phyloP scores from a whole-genome alignment of 495 filamentous ascomycete genomes.

The Talaromyces ruber region DNA sequence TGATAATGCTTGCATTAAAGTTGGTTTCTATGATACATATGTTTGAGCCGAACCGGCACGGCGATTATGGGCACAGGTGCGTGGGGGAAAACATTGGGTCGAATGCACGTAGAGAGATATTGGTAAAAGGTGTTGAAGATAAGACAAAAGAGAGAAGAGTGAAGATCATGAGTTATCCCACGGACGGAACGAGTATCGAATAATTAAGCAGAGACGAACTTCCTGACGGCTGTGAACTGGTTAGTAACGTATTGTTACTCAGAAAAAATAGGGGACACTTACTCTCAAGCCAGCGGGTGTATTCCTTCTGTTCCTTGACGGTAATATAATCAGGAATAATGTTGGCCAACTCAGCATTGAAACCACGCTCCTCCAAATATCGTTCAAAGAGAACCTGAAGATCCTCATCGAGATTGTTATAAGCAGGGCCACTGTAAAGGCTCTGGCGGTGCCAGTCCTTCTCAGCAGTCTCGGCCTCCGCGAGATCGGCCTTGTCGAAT shows the following conservation, averaged over 20 bases:
- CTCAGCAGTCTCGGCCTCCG: conserved; percentile 55
- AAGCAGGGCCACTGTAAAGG: conserved; percentile 86
- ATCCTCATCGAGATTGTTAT: conserved; percentile 91
- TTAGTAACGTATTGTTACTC: background rate
- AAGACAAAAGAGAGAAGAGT: background rate
- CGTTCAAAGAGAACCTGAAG: conserved; percentile 85
- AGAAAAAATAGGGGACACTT: conserved; percentile 18
- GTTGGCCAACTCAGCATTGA: conserved; percentile 77
- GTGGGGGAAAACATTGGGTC: too few relatives aligned
- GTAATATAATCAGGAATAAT: conserved; percentile 97
- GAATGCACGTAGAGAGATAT: background rate
- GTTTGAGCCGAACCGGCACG: background rate
- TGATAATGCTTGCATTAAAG: conserved; percentile 26
- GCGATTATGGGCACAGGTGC: background rate
- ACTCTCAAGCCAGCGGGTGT: conserved; percentile 81
- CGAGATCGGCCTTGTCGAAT: conserved; percentile 65
- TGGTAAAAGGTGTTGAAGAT: background rate
- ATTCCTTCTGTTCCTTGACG: conserved; percentile 98
- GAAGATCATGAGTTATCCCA: background rate
- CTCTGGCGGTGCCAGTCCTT: conserved; percentile 61
- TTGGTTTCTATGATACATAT: conserved; percentile 22
- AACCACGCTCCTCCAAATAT: conserved; percentile 88
- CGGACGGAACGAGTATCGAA: background rate
- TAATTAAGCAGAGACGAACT: conserved; percentile 60
- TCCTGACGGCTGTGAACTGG: conserved; percentile 51